Evolutionary conservation across 345 rosid genomes (phyloP), one percentile per base, ranked within the genome.

Genomic region (Corymbia maculata): DNA sequence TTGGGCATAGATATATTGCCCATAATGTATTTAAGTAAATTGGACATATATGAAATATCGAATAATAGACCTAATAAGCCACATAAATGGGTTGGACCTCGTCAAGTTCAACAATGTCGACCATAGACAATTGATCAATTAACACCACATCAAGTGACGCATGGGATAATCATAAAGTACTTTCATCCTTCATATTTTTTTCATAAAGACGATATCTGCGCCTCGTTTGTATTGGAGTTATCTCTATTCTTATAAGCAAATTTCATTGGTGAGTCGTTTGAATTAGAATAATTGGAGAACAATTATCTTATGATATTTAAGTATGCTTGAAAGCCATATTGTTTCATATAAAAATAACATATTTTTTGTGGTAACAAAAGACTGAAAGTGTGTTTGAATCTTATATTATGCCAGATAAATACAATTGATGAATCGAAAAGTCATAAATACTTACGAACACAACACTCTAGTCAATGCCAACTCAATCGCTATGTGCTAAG

Each of bases 371-470:
- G 22, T 7, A 53, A 53, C 24, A 53, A 0, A 55, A 55, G 22
- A 55, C 61, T 4, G 21, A 28, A 55, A 21, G 28, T 22, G 1
- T 55, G 61, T 55, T 55, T 55, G 61, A 55, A 9, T 55, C 22
- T 28, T 55, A 55, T 9, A 8, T 55, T 55, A 12, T 55, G 61
- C 61, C 24, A 55, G 61, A 55, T 6, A 75, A 21, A 42, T 3
- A 14, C 49, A 75, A 36, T 75, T 13, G 24, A 36, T 36, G 2
- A 21, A 4, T 36, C 9, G 82, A 75, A 75, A 36, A 19, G 82
- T 17, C 13, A 0, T 36, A 19, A 21, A 6, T 36, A 36, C 4
- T 0, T 75, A 9, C 82, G 0, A 36, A 5, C 82, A 19, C 2
- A 4, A 42, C 26, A 70, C 17, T 19, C 3, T 1, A 3, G 22